phyloP scores from a whole-genome alignment of 1,139 yeast species.

The Saccharomyces hybrid region DNA sequence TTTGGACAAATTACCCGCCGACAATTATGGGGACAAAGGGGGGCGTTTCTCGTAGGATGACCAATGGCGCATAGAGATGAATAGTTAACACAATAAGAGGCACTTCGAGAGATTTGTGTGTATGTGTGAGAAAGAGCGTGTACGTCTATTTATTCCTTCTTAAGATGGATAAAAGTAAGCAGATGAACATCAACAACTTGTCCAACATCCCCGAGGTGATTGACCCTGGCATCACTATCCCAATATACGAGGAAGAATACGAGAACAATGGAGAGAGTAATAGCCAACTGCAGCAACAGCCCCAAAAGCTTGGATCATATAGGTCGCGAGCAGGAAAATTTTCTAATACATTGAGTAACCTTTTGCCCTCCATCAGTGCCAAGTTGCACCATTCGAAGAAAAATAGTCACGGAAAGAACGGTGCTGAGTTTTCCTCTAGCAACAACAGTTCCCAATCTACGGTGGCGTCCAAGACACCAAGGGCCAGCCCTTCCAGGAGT shows the following conservation, averaged over 20 bases:
- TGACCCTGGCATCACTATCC: constrained; percentile 32
- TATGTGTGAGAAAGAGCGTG: not conserved
- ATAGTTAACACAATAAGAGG: not conserved
- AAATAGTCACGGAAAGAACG: constrained; percentile 10
- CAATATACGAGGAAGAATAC: constrained; percentile 27
- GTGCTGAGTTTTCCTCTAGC: constrained; percentile 3
- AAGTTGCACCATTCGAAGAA: constrained; percentile 30
- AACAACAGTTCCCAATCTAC: constrained; percentile 4
- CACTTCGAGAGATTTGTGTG: not conserved
- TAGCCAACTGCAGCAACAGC: constrained; percentile 12
- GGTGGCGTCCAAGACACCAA: constrained; percentile 3
- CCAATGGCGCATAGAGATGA: not conserved
- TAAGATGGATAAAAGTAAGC: constrained; percentile 4
- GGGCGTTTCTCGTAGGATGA: not conserved
- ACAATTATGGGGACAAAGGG: not conserved
- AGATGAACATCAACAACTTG: constrained; percentile 1
- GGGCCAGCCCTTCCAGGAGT: not conserved
- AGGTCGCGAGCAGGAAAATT: constrained; percentile 30
- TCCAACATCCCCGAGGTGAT: constrained; percentile 28
- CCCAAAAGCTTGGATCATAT: constrained; percentile 28
- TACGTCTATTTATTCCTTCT: not conserved
- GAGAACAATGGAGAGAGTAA: not conserved
- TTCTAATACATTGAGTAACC: constrained; percentile 30
- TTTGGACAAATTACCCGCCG: not conserved
- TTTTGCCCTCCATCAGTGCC: constrained; percentile 31